phyloP scores from a whole-genome alignment of 2,329 filamentous ascomycete genomes.

The Pseudopyrenochaeta lycopersici region DNA sequence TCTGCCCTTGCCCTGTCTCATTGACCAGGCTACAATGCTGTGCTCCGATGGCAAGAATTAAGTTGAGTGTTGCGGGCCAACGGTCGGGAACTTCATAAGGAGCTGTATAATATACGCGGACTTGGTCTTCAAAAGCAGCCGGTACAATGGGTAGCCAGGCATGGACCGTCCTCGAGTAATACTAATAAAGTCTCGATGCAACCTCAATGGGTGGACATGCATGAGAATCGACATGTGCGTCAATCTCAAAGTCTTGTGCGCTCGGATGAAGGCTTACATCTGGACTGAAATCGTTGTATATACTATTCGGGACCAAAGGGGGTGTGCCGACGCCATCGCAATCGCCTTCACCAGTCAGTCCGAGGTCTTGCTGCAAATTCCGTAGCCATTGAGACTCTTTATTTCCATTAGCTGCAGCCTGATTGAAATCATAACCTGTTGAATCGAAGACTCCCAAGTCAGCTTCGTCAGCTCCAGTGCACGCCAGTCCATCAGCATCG shows the following conservation, averaged over 20 bases:
- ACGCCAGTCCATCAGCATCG: no score
- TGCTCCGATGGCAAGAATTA: conserved; percentile 10
- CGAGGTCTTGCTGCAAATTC: no score
- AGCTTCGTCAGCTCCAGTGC: no score
- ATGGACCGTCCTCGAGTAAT: background rate
- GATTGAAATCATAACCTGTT: no score
- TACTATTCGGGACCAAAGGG: background rate
- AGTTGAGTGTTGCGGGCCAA: conserved; percentile 6
- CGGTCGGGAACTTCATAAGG: background rate
- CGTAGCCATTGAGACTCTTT: no score
- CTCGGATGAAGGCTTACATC: background rate
- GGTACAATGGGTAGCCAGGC: conserved; percentile 6
- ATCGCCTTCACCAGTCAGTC: background rate
- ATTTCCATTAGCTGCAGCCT: no score
- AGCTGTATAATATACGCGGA: background rate
- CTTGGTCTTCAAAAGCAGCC: background rate
- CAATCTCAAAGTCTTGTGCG: background rate
- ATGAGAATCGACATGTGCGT: background rate
- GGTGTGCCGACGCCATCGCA: background rate
- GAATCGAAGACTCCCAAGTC: no score
- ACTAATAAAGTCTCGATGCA: background rate
- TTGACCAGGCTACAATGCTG: background rate
- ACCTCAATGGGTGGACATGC: background rate
- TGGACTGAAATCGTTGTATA: background rate
- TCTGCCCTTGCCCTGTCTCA: no score